These are phyloP conservation scores for Populus nigra DNA, from an alignment of 345 rosid species.

Conservation along the genomic window DNA sequence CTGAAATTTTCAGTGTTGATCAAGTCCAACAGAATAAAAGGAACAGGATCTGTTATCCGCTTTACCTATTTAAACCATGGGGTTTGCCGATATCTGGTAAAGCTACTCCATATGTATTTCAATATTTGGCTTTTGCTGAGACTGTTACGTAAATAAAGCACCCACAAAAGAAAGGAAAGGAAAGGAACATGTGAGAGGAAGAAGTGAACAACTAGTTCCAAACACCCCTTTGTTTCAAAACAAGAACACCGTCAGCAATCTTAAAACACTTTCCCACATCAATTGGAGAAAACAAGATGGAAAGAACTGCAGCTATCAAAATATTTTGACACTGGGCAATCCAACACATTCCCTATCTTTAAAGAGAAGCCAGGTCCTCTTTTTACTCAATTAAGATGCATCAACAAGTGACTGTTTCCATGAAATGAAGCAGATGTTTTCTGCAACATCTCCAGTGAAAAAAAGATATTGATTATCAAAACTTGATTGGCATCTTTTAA, in stretches of 20 bases:
- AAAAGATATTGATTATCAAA: slow-evolving; percentile 5
- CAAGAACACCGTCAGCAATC: neutral
- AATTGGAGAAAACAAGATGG: slow-evolving; percentile 10
- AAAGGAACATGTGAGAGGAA: neutral
- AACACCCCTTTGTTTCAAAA: neutral
- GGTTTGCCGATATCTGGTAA: neutral
- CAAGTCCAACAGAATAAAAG: too few species aligned
- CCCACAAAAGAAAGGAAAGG: neutral
- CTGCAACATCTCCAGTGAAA: neutral
- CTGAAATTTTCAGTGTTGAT: too few species aligned
- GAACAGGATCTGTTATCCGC: neutral
- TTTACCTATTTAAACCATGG: neutral
- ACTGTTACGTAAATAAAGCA: neutral
- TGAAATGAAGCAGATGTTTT: slow-evolving; percentile 4
- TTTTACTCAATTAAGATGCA: slow-evolving; percentile 1
- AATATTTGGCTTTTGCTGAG: neutral
- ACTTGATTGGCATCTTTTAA: slow-evolving; percentile 6
- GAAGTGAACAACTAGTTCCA: neutral
- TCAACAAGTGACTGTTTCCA: slow-evolving; percentile 13
- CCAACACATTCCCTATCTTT: neutral
- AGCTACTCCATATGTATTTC: neutral
- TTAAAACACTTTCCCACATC: neutral
- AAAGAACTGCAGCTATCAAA: slow-evolving; percentile 14
- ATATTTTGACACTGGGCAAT: slow-evolving; percentile 15
- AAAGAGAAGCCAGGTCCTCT: neutral